Evolutionary conservation across 2,329 filamentous ascomycete genomes (phyloP), one percentile per base, ranked within the genome.

Genomic region (Botrytis elliptica): DNA sequence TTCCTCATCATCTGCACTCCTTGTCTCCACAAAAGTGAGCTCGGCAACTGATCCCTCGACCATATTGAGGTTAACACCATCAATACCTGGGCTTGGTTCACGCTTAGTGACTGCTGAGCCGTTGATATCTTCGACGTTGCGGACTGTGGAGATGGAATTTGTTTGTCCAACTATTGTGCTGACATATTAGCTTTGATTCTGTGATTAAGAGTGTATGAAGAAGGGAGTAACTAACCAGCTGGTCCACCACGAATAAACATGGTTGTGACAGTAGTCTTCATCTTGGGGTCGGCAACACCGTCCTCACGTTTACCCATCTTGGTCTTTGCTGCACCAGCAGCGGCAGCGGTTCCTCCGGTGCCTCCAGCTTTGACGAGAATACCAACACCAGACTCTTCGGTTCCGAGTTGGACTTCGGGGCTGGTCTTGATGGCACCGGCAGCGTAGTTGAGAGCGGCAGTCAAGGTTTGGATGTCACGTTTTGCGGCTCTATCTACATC

Each of bases 371-470:
- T 71, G n/a, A 52, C 18, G n/a, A 71, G 70, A 29, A 71, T 71
- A 57, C 70, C 70, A 49, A 71, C 60, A 40, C 82, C 82, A 73
- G 83, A 83, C 46, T 76, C 80, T 57, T 83, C 83, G 40, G 85
- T 85, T 73, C 85, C 85, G 60, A 87, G 81, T 79, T 87, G 82
- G 63, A 87, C 79, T 81, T 85, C 85, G 75, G 85, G 85, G 52
- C 81, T 80, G 77, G 85, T 84, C 78, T 81, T 81, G 79, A 85
- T 80, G 33, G 85, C 85, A 62, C 82, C 83, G 76, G 85, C 83
- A 71, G 85, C 85, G 75, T 82, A 87, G 67, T 77, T 81, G 25
- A 87, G 83, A 1, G 85, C 85, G 22, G 84, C 83, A 75, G 85
- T 82, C 80, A 87, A 87, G 70, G 85, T 84, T 74, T 82, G 77